phyloP scores from a whole-genome alignment of 768 basidiomycete species.

The Tylopilus sp. region DNA sequence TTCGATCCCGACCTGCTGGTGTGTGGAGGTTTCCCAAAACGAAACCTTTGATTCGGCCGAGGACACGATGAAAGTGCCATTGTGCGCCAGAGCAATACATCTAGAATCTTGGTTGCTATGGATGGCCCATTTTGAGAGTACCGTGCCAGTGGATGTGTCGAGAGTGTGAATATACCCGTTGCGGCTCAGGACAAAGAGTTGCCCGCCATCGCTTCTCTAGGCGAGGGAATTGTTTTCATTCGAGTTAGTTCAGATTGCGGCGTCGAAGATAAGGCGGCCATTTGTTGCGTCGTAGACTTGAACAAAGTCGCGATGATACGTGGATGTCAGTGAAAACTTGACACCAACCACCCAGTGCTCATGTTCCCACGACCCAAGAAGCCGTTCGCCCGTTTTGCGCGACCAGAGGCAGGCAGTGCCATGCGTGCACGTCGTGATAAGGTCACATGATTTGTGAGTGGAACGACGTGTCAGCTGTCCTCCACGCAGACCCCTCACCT shows the following conservation, averaged over 20 bases:
- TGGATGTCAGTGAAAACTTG: too few relatives aligned
- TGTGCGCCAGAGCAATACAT: background rate
- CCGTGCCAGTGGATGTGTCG: background rate
- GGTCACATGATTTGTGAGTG: too few relatives aligned
- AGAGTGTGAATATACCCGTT: background rate
- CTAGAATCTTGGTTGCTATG: background rate
- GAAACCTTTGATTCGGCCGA: background rate
- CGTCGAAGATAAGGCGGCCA: too few relatives aligned
- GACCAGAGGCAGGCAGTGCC: too few relatives aligned
- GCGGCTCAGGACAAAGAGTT: background rate
- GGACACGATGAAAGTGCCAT: background rate
- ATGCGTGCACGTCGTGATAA: too few relatives aligned
- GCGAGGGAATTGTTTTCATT: background rate
- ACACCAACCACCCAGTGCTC: too few relatives aligned
- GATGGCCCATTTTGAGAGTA: background rate
- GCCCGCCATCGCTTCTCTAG: background rate
- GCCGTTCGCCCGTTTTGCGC: too few relatives aligned
- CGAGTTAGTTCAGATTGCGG: too few relatives aligned
- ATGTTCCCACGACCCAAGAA: too few relatives aligned
- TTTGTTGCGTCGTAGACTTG: too few relatives aligned
- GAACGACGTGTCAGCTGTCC: too few relatives aligned
- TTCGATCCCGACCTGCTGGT: background rate
- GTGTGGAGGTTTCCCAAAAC: background rate
- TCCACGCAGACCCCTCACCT: constrained; percentile 44
- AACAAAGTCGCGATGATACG: too few relatives aligned